A percentile compares a stretch with the other conserved stretches of the same genome.
These are phyloP conservation scores for Colletotrichum sp. DNA, from an alignment of 2,329 filamentous ascomycete species.

Conservation along the genomic window DNA sequence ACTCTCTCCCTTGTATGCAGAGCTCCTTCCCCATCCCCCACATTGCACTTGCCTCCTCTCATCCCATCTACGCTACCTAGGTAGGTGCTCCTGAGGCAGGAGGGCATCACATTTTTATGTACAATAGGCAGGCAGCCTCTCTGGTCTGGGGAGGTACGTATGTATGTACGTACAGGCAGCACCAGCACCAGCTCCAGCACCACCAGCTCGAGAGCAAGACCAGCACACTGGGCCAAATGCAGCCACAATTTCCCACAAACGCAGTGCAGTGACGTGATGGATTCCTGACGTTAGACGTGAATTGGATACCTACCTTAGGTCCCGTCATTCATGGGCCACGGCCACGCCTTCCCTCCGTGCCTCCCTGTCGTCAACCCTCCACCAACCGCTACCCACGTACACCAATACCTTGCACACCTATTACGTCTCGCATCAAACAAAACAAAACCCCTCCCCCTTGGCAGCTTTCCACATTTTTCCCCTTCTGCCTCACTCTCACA, in stretches of 20 bases:
- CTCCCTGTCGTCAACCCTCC: conserved; percentile 16
- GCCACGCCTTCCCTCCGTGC: background rate
- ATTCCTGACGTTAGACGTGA: conserved; percentile 18
- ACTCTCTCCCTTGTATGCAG: background rate
- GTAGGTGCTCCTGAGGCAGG: background rate
- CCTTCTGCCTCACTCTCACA: background rate
- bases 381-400: background rate
- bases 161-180: background rate
- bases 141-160: background rate
- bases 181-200: background rate
- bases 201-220: background rate
- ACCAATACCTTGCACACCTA: background rate
- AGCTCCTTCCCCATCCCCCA: background rate
- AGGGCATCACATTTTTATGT: background rate
- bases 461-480: background rate
- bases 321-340: background rate
- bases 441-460: conserved; percentile 21
- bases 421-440: conserved; percentile 11
- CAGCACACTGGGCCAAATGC: conserved; percentile 5
- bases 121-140: background rate
- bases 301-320: background rate
- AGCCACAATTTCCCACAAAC: conserved; percentile 20
- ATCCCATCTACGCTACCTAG: background rate
- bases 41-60: background rate
- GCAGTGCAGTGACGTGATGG: conserved; percentile 23